phyloP scores from a whole-genome alignment of 495 filamentous ascomycete genomes.

The Staphylotrichum tortipilum region DNA sequence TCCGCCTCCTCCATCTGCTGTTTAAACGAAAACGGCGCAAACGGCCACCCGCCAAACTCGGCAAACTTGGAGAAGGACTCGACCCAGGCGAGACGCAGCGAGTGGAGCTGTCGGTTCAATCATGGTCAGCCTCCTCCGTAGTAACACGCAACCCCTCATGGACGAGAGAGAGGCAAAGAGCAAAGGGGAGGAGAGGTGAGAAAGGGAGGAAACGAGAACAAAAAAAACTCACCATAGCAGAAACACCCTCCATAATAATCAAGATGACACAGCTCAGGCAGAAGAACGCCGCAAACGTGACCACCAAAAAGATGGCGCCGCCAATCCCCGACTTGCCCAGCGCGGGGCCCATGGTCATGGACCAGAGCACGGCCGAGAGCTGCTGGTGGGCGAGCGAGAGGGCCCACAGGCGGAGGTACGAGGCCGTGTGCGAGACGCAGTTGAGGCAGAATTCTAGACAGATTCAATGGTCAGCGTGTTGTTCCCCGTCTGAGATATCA shows the following conservation, averaged over 20 bases:
- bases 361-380: constrained; percentile 91
- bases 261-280: constrained; percentile 69
- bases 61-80: constrained; percentile 99
- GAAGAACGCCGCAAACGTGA: constrained; percentile 83
- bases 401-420: constrained; percentile 97
- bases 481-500: no score
- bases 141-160: no score
- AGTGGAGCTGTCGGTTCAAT: constrained; percentile 59
- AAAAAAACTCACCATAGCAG: constrained; percentile 37
- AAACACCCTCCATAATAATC: constrained; percentile 47
- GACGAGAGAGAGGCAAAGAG: not conserved
- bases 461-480: no score
- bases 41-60: constrained; percentile 85
- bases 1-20: constrained; percentile 78
- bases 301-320: constrained; percentile 70
- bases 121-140: no score
- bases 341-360: constrained; percentile 79
- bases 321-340: constrained; percentile 56
- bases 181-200: not conserved
- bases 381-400: constrained; percentile 96
- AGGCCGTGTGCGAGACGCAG: constrained; percentile 97
- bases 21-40: constrained; percentile 89
- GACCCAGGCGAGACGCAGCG: constrained; percentile 93
- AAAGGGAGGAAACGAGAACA: not conserved
- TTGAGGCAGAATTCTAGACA: constrained; percentile 99